phyloP scores from a whole-genome alignment of 1,139 yeast genomes.

The Williopsis jadinii region DNA sequence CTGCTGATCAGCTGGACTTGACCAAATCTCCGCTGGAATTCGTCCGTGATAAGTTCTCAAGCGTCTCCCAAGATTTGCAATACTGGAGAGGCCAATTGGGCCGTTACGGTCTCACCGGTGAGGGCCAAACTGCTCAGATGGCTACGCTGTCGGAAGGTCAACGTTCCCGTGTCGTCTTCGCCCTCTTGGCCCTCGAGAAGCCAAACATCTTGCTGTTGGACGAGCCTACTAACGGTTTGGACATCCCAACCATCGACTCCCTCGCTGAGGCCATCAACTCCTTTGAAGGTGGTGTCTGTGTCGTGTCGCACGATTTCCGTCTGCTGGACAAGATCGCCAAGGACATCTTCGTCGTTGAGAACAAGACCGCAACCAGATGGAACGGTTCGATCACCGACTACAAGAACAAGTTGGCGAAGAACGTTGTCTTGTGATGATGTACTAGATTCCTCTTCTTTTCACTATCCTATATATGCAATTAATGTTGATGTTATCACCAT shows the following conservation, averaged over 20 bases:
- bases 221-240: constrained; percentile 99
- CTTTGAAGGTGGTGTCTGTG: constrained; percentile 97
- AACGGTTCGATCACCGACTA: constrained; percentile 84
- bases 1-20: constrained; percentile 95
- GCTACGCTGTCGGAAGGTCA: constrained; percentile 98
- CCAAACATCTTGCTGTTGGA: constrained; percentile 94
- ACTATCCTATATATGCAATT: too few species aligned
- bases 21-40: constrained; percentile 93
- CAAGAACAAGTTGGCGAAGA: constrained; percentile 88
- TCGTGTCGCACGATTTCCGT: constrained; percentile 99
- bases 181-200: constrained; percentile 86
- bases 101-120: constrained; percentile 97
- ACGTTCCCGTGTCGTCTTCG: constrained; percentile 97
- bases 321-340: constrained; percentile 94
- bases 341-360: constrained; percentile 92
- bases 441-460: not conserved
- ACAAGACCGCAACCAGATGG: constrained; percentile 95
- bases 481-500: too few species aligned
- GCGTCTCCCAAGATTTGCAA: constrained; percentile 93
- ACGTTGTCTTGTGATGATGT: constrained; percentile 58
- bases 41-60: constrained; percentile 87
- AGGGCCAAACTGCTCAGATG: constrained; percentile 97
- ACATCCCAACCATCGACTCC: constrained; percentile 96
- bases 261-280: constrained; percentile 92
- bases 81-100: constrained; percentile 99